Conservation (phyloP, 164 flowering plant genomes). For the Kingdonia uniflora region DNA sequence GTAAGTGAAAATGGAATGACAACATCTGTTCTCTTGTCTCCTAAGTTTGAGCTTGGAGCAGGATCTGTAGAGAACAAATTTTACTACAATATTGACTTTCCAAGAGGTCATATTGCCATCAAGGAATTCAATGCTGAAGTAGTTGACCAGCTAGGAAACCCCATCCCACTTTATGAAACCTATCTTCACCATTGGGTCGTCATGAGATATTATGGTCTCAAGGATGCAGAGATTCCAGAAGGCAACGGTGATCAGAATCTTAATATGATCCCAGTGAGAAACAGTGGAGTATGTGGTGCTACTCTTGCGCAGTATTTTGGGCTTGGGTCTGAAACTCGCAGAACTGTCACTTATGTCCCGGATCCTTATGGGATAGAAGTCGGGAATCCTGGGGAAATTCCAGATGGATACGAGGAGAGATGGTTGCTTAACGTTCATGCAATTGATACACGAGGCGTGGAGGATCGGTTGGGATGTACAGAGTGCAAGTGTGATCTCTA, state of each 20-base stretch:
- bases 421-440: constrained; percentile 89
- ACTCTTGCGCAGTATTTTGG: constrained; percentile 59
- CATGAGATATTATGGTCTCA: constrained; percentile 36
- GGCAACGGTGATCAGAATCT: constrained; percentile 4
- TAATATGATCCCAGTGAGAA: constrained; percentile 24
- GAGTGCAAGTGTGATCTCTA: constrained; percentile 84
- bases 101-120: constrained; percentile 76
- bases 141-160: constrained; percentile 63
- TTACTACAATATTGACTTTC: constrained; percentile 55
- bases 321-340: constrained; percentile 75
- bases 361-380: constrained; percentile 79
- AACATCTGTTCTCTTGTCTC: constrained; percentile 50
- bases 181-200: constrained; percentile 92
- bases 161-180: constrained; percentile 81
- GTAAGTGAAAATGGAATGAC: constrained; percentile 29
- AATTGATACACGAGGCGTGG: constrained; percentile 79
- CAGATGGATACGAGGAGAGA: constrained; percentile 58
- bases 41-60: constrained; percentile 45
- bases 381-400: constrained; percentile 56
- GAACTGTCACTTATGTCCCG: constrained; percentile 50
- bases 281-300: constrained; percentile 47
- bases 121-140: constrained; percentile 77
- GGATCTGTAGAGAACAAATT: constrained; percentile 57
- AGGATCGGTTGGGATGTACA: constrained; percentile 66
- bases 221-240: no score